Conservation (phyloP, 257 asterid genomes). For the Solanum arcanum region DNA sequence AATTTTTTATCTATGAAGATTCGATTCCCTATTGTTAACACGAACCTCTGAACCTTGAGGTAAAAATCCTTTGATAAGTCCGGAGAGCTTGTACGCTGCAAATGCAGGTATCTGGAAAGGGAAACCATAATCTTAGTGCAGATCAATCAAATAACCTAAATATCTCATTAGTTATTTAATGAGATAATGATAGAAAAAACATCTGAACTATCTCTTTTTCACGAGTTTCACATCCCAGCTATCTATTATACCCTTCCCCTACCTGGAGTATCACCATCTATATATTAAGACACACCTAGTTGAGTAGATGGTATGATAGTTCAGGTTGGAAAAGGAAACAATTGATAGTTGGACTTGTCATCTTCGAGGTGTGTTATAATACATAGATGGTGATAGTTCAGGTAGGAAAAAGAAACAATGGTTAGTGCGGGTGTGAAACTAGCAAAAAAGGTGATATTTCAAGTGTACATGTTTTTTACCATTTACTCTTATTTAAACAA, state of each 20-base stretch:
- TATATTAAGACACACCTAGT: neutral
- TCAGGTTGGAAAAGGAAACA: neutral
- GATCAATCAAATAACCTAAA: neutral
- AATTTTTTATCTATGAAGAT: neutral
- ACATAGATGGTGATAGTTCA: neutral
- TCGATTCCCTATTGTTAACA: neutral
- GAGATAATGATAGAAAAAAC: neutral
- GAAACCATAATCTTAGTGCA: neutral
- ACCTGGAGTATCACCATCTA: neutral
- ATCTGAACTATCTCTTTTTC: neutral
- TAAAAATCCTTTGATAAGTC: slow-evolving; percentile 68
- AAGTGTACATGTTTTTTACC: neutral
- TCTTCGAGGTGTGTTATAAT: neutral
- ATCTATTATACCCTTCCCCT: neutral
- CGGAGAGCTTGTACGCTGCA: slow-evolving; percentile 73
- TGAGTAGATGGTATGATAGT: neutral
- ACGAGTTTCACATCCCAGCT: neutral
- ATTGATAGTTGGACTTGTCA: neutral
- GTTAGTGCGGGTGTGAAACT: neutral
- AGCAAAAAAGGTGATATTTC: neutral
- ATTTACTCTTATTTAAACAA: neutral
- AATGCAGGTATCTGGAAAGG: slow-evolving; percentile 72
- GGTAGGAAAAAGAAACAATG: neutral
- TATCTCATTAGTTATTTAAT: neutral
- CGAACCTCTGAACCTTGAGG: slow-evolving; percentile 68